Base-by-base conservation (phyloP, 108 stramenopile species). In the Skeletonema costatum region DNA sequence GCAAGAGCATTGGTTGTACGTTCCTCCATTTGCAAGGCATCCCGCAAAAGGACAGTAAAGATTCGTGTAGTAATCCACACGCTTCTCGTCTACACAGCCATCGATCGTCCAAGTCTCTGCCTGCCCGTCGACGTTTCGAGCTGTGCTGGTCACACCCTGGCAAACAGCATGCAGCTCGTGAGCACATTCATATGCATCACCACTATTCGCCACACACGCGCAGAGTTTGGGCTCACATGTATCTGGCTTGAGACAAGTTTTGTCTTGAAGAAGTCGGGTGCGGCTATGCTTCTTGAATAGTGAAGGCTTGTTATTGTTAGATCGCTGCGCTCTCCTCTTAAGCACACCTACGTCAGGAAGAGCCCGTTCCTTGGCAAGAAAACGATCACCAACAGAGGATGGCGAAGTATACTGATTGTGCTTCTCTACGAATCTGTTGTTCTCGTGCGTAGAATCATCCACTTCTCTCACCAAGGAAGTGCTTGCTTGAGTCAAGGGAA, bases 191-290 rank as follows among this genome's bases (percentile, higher is more conserved):
- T 46, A 72, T 0, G 25, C 61, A 10, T 36, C 5, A 2, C 60
- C 41, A 30, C 39, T 61, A 16, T 62, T 62, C 16, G 60, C 71
- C 14, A 58, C 58, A 38, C 71, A 71, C 33, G 21, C 60, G 32
- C 71, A 71, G 9, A 71, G 71, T 39, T 48, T 63, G 14, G 71
- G 71, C 71, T 71, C 71, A 42, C 71, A 71, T 21, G 71, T 71
- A 39, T 71, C 71, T 17, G 71, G 41, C 14, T 62, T 60, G 14
- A 46, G 30, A 35, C 71, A 71, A n/a, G 32, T n/a, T 16, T 7
- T 30, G 17, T 1, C 48, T 17, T 50, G 8, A 50, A 50, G 48
- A 17, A 50, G 17, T 5, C 48, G 51, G 48, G 16, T n/a, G 3
- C 17, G 16, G 16, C 17, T 2, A 50, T 50, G 48, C 48, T 50